Evolutionary conservation across 169 alveolate species (phyloP).

Genomic region (Cryptosporidium xiaoi): DNA sequence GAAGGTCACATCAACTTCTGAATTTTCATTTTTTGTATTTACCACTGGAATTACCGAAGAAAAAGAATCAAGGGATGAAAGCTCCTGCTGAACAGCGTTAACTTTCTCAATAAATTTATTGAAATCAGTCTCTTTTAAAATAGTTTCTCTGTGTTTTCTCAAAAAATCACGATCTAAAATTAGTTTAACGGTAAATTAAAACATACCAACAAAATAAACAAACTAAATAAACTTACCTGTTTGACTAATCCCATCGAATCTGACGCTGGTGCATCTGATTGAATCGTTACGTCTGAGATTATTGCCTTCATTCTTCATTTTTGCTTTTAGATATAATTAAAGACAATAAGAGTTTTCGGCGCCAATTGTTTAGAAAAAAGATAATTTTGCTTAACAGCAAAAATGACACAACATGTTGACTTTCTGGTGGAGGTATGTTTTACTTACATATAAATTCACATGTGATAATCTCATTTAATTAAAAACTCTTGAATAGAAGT

Average conservation of each 20-base stretch:
- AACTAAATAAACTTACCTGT: constrained; percentile 27
- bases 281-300: no score
- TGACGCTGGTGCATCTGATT: not conserved
- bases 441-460: not conserved
- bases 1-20: constrained; percentile 21
- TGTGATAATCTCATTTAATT: not conserved
- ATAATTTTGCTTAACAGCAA: no score
- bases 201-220: not conserved
- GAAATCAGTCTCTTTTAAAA: constrained; percentile 7
- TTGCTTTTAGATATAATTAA: no score
- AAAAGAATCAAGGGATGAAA: constrained; percentile 9
- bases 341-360: no score
- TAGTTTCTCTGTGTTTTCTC: not conserved
- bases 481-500: constrained; percentile 4
- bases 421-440: constrained; percentile 41
- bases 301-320: no score
- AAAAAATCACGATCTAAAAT: constrained; percentile 2
- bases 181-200: not conserved
- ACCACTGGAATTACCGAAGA: constrained; percentile 32
- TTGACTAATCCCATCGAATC: constrained; percentile 23
- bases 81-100: constrained; percentile 7
- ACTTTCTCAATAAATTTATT: constrained; percentile 7
- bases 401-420: no score
- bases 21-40: constrained; percentile 2
- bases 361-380: no score